These are phyloP conservation scores for Cyberlindnera veronae DNA, from an alignment of 805 yeast genomes.

Conservation along the genomic window DNA sequence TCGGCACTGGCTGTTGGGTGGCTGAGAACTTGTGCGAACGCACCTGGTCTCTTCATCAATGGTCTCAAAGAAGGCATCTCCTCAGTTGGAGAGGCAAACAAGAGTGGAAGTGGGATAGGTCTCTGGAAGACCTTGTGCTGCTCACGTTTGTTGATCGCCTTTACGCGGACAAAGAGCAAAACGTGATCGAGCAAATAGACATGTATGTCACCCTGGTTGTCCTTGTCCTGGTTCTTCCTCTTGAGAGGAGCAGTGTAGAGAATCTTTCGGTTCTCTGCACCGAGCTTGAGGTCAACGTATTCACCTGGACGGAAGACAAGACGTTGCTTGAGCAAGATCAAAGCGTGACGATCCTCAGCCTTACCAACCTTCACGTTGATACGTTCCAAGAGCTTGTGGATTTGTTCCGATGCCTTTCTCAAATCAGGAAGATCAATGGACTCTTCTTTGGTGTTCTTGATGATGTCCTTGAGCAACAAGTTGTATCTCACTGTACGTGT, in stretches of 20 bases:
- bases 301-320: conserved; percentile 80
- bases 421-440: conserved; percentile 60
- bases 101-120: conserved; percentile 77
- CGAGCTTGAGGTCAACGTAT: conserved; percentile 77
- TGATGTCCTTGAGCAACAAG: conserved; percentile 72
- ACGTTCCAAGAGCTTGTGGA: conserved; percentile 70
- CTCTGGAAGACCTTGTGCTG: conserved; percentile 87
- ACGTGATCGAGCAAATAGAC: conserved; percentile 88
- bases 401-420: conserved; percentile 67
- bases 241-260: conserved; percentile 74
- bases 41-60: conserved; percentile 33
- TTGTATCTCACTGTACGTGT: conserved; percentile 96
- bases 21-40: conserved; percentile 27
- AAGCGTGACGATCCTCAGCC: conserved; percentile 86
- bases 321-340: conserved; percentile 82
- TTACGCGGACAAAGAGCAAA: conserved; percentile 77
- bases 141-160: conserved; percentile 84
- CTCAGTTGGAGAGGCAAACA: conserved; percentile 72
- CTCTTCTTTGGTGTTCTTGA: conserved; percentile 77
- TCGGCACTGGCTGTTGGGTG: conserved; percentile 23
- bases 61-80: conserved; percentile 64
- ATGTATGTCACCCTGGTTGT: conserved; percentile 73
- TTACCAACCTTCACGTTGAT: conserved; percentile 85
- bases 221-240: conserved; percentile 72
- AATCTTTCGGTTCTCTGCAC: conserved; percentile 76